These are phyloP conservation scores for Pleurotus eryngii DNA, from an alignment of 768 basidiomycete genomes.

Conservation along the genomic window DNA sequence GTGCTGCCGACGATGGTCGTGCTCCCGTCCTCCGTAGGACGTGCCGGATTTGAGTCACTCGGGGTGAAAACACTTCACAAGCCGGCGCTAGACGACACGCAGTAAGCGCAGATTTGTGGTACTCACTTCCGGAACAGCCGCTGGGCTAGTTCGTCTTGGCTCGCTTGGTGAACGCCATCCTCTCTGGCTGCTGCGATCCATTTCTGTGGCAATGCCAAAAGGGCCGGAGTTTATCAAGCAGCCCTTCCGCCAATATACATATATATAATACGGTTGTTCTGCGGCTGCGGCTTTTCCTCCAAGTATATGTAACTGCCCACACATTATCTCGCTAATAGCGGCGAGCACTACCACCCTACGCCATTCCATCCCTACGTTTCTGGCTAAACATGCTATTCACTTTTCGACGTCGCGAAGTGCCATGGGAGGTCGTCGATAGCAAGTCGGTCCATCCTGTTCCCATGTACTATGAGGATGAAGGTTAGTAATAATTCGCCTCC, in stretches of 20 bases:
- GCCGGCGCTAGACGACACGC: no score
- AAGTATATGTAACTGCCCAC: slow-evolving; percentile 2
- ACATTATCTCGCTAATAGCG: no score
- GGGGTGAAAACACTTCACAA: no score
- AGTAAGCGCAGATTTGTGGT: no score
- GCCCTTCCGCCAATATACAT: slow-evolving; percentile 1
- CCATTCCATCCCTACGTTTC: slow-evolving; percentile 8
- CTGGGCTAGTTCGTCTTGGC: neutral
- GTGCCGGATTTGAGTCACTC: no score
- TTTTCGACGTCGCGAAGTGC: slow-evolving; percentile 54
- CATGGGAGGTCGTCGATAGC: slow-evolving; percentile 79
- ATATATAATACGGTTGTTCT: slow-evolving; percentile 8
- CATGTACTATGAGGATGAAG: slow-evolving; percentile 61
- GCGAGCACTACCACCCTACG: no score
- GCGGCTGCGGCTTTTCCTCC: neutral
- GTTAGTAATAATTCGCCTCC: slow-evolving; percentile 27
- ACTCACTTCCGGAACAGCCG: slow-evolving; percentile 1
- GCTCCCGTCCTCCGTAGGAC: no score
- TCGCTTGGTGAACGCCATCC: slow-evolving; percentile 1
- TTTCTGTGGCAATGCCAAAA: slow-evolving; percentile 7
- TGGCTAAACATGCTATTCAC: slow-evolving; percentile 30
- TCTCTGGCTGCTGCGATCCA: slow-evolving; percentile 3
- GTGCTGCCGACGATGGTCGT: no score
- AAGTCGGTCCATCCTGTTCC: slow-evolving; percentile 62
- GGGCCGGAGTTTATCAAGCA: neutral